phyloP scores from a whole-genome alignment of 345 rosid species.

The Syzygium oleosum region DNA sequence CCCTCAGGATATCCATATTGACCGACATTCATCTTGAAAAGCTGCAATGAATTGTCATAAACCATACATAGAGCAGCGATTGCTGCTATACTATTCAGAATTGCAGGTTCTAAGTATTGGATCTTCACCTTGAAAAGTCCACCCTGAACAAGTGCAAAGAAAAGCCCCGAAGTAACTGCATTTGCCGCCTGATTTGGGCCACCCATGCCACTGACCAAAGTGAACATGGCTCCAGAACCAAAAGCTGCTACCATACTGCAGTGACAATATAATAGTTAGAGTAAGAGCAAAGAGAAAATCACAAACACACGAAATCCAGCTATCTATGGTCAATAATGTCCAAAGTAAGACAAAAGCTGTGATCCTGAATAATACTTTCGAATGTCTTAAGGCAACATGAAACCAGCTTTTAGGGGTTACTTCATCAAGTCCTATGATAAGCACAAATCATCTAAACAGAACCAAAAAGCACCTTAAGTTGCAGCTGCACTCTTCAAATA shows the following conservation, averaged over 20 bases:
- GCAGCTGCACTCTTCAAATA: background rate
- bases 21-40: background rate
- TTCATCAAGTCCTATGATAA: background rate
- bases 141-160: constrained; percentile 86
- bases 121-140: constrained; percentile 65
- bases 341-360: background rate
- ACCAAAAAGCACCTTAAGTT: background rate
- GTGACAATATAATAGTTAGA: background rate
- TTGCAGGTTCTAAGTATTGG: background rate
- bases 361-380: background rate
- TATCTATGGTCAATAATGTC: background rate
- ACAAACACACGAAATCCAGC: background rate
- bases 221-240: constrained; percentile 79
- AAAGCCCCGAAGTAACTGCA: constrained; percentile 73
- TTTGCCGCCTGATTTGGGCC: constrained; percentile 61
- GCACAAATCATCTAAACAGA: background rate
- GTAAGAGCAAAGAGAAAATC: background rate
- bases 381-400: background rate
- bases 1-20: background rate
- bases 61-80: background rate
- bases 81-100: background rate
- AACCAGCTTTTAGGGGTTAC: background rate
- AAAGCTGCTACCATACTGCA: constrained; percentile 96
- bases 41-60: background rate
- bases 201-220: constrained; percentile 83